Conservation (phyloP, 148 eudicot species). For the Persicaria tinctoria region DNA sequence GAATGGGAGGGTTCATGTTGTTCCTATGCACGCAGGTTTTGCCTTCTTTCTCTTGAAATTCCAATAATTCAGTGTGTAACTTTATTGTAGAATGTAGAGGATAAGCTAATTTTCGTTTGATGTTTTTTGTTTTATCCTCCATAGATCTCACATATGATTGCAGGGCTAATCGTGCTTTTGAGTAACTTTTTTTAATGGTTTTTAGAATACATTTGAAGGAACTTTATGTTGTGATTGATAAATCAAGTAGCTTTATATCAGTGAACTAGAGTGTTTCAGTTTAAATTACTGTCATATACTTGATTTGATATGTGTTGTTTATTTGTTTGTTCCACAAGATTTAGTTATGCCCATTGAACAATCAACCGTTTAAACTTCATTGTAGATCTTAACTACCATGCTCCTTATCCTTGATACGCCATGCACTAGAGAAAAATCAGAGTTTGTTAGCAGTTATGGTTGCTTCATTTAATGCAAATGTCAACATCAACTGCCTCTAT, state of each 20-base stretch:
- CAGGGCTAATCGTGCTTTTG: neutral
- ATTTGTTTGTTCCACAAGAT: neutral
- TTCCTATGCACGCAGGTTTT: constrained; percentile 85
- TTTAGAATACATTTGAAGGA: neutral
- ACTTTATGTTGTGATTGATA: neutral
- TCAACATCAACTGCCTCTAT: constrained; percentile 4
- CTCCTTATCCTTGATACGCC: neutral
- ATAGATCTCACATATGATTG: neutral
- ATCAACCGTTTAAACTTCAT: neutral
- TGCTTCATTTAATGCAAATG: constrained; percentile 6
- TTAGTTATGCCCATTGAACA: neutral
- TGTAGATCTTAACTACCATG: neutral
- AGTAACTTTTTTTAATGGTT: neutral
- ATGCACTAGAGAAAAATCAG: neutral
- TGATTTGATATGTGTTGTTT: neutral
- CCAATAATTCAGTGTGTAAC: neutral
- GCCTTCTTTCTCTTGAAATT: neutral
- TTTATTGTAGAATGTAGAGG: neutral
- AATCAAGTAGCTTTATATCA: neutral
- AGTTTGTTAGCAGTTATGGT: neutral
- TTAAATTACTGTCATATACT: neutral
- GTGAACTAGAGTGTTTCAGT: neutral
- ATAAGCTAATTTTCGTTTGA: neutral
- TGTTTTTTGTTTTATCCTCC: neutral
- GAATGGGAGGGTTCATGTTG: constrained; percentile 43